A percentile compares a stretch with the other conserved stretches of the same genome.
Conservation (phyloP, 1,139 yeast genomes). For the Candida dubliniensis region DNA sequence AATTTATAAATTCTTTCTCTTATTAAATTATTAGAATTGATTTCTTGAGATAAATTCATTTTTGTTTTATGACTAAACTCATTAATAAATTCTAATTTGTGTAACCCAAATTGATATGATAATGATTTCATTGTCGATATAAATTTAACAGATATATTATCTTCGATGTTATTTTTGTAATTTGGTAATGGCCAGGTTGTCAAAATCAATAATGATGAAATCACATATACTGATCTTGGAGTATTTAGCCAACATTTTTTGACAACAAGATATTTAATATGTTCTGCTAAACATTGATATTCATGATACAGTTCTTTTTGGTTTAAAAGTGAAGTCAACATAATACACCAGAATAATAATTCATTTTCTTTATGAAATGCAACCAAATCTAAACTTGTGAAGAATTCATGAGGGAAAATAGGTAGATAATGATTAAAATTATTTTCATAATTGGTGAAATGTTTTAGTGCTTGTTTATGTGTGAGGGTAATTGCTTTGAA, state of each 20-base stretch:
- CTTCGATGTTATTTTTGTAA: constrained; percentile 29
- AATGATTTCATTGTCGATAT: constrained; percentile 43
- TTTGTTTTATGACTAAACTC: constrained; percentile 48
- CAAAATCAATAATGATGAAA: constrained; percentile 40
- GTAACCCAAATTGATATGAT: constrained; percentile 46
- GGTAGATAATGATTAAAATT: constrained; percentile 41
- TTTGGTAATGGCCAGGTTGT: constrained; percentile 52
- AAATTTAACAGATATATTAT: constrained; percentile 40
- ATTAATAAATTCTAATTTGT: constrained; percentile 41
- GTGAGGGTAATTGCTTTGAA: constrained; percentile 26
- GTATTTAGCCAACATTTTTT: constrained; percentile 47
- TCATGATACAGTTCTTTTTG: constrained; percentile 9
- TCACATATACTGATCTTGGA: constrained; percentile 44
- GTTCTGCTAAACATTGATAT: constrained; percentile 31
- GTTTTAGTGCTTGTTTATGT: constrained; percentile 26
- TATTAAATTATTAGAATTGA: constrained; percentile 35
- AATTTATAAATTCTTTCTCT: constrained; percentile 48
- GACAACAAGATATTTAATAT: constrained; percentile 42
- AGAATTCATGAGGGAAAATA: constrained; percentile 42
- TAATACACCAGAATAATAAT: constrained; percentile 44
- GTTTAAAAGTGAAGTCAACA: constrained; percentile 34
- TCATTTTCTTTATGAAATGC: constrained; percentile 32
- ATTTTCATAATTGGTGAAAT: constrained; percentile 32
- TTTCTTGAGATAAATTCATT: constrained; percentile 33
- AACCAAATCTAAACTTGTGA: constrained; percentile 24